Evolutionary conservation across 108 stramenopile species (phyloP).

Genomic region (Cyclotella choctawhatcheeana): DNA sequence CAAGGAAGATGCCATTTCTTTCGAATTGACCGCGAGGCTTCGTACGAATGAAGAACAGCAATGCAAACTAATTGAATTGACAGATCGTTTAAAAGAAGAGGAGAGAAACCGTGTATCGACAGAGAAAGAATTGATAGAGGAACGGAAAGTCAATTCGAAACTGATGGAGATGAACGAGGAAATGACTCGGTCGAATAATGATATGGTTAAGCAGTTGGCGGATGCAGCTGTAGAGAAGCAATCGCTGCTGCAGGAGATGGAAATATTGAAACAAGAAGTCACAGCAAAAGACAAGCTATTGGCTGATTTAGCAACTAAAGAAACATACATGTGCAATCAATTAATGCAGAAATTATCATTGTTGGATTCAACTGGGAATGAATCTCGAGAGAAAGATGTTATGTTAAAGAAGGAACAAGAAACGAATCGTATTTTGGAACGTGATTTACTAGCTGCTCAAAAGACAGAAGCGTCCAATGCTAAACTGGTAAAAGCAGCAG

Average conservation of each 20-base stretch:
- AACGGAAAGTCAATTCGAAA: neutral
- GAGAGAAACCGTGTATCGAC: neutral
- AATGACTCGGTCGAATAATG: neutral
- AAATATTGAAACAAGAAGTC: neutral
- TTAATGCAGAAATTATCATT: neutral
- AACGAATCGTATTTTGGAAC: neutral
- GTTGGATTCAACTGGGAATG: neutral
- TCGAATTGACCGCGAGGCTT: conserved; percentile 15
- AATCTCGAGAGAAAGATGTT: neutral
- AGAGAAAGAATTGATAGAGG: conserved; percentile 6
- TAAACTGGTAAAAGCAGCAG: neutral
- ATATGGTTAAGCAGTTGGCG: neutral
- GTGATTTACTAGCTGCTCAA: neutral
- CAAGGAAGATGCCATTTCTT: conserved; percentile 18
- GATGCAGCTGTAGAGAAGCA: neutral
- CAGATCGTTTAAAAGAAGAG: conserved; percentile 11
- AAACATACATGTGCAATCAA: neutral
- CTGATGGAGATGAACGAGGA: conserved; percentile 10
- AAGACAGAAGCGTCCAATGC: neutral
- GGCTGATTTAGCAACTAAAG: neutral
- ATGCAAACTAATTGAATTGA: neutral
- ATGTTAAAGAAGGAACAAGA: neutral
- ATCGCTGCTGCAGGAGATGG: neutral
- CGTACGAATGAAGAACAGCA: conserved; percentile 6
- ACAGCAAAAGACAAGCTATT: neutral